Base-by-base conservation (phyloP, 805 yeast genomes). In the Wickerhamomyces chaumierensis region DNA sequence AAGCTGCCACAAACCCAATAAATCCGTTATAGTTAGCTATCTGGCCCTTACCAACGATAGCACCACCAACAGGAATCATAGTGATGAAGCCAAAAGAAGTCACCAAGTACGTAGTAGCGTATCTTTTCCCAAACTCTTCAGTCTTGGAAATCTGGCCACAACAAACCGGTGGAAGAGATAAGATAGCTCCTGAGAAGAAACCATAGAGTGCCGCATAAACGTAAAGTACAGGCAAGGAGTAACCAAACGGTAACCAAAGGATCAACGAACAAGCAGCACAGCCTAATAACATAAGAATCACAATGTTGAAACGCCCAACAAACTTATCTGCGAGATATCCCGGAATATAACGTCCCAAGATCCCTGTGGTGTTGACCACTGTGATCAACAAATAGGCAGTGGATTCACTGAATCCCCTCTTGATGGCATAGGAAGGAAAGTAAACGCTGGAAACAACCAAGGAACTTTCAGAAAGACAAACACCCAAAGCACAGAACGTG, bases 141-240 rank as follows among this genome's bases (percentile, higher is more conserved):
- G 69, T 66, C 33, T 67, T 67, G 15, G 77, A 69, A 31, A 76
- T 73, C 40, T 74, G 75, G 0, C 76, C 78, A 43, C 75, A 63
- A 44, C 79, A 71, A 3, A 73, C 76, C 3, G 81, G 81, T 21
- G 73, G 63, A 36, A 75, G 53, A 3, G 78, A 67, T 42, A 74
- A 62, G 3, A 73, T 69, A 3, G 78, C 66, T 9, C 78, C 73
- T 11, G 77, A 66, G 44, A 66, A 63, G 35, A 75, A 61, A 2
- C 81, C 81, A 49, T 67, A 73, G 4, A 69, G 40, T 0, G 60
- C 63, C 5, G 74, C 60, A 43, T 74, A 73, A 1, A 60, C 67
- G 42, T 59, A 68, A 44, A 57, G 57, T 13, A 48, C 63, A 17
- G 39, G 59, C 31, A 51, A 48, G 41, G 45, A 59, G 25, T 39